Conservation (phyloP, 768 basidiomycete species). For the Clathrus columnatus region DNA sequence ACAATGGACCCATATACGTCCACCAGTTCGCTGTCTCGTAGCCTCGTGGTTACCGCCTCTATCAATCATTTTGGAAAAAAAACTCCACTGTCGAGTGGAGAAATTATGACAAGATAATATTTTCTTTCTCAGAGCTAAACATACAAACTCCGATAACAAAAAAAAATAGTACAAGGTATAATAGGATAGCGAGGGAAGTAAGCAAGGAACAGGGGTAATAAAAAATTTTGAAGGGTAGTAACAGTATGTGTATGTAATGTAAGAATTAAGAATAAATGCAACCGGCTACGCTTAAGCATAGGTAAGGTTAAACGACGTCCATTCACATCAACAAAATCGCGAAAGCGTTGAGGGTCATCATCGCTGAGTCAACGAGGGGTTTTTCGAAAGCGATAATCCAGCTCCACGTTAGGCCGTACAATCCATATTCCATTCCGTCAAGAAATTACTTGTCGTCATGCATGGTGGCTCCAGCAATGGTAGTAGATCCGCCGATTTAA, state of each 20-base stretch:
- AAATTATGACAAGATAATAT: background rate
- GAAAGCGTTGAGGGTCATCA: too few species aligned
- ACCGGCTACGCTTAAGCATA: too few species aligned
- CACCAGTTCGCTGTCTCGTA: background rate
- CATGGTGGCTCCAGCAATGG: background rate
- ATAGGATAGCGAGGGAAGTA: too few species aligned
- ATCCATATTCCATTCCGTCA: background rate
- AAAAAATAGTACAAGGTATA: too few species aligned
- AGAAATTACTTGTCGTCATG: background rate
- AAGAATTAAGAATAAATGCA: too few species aligned
- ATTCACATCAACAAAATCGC: too few species aligned
- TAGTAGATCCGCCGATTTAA: background rate
- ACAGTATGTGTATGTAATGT: too few species aligned
- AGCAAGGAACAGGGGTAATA: too few species aligned
- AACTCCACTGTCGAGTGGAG: background rate
- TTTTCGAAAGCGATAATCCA: background rate
- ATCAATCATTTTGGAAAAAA: background rate
- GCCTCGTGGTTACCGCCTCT: background rate
- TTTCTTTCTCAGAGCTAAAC: background rate
- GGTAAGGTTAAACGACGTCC: too few species aligned
- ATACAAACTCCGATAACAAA: too few species aligned
- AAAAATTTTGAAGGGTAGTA: too few species aligned
- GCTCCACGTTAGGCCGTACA: background rate
- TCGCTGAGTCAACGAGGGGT: background rate
- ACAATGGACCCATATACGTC: background rate